These are phyloP conservation scores for Fusarium annulatum DNA, from an alignment of 2,329 filamentous ascomycete species.

Conservation along the genomic window DNA sequence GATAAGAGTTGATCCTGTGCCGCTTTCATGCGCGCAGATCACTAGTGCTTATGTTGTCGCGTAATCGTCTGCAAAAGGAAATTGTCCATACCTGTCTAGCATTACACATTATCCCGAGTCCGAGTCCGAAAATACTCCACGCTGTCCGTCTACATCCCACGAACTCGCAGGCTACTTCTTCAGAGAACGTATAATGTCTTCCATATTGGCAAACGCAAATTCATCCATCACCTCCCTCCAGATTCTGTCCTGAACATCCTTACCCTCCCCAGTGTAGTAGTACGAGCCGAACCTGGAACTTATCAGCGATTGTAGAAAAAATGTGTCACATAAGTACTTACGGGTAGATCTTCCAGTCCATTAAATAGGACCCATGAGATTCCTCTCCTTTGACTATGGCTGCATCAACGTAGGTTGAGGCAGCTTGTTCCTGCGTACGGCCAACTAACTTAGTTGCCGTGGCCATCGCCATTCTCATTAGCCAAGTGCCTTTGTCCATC, in stretches of 20 bases:
- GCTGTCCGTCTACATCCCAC: not conserved
- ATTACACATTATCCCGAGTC: not conserved
- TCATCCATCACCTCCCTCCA: slow-evolving; percentile 13
- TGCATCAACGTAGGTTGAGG: not conserved
- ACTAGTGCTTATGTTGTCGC: not conserved
- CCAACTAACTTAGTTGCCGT: not conserved
- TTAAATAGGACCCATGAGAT: slow-evolving; percentile 2
- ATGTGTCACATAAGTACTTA: not conserved
- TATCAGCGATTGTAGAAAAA: rapidly evolving
- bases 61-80: not conserved
- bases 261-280: not conserved
- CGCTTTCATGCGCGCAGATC: not conserved
- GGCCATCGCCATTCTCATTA: not conserved
- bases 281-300: not conserved
- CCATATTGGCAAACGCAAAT: not conserved
- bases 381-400: not conserved
- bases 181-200: not conserved
- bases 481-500: not conserved
- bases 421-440: not conserved
- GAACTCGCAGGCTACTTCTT: rapidly evolving
- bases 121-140: not conserved
- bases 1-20: not conserved
- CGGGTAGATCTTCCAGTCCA: slow-evolving; percentile 9
- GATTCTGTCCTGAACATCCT: not conserved
- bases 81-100: no score